These are phyloP conservation scores for Beauveria sp. DNA, from an alignment of 2,329 filamentous ascomycete species.

Conservation along the genomic window DNA sequence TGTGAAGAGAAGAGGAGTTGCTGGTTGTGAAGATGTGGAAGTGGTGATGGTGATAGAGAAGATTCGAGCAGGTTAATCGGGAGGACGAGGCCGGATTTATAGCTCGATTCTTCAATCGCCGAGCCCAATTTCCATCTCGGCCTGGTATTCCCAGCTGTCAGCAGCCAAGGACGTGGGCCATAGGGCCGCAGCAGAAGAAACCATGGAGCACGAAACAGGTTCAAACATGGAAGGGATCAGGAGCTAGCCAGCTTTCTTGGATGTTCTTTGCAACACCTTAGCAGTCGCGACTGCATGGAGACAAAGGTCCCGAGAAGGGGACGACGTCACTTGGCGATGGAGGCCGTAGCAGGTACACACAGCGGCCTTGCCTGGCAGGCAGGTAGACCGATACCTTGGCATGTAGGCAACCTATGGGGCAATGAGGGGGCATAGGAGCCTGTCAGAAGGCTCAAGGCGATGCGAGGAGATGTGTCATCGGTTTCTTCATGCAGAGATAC, in stretches of 20 bases:
- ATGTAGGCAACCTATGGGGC: not conserved
- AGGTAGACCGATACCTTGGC: not conserved
- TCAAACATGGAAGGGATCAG: slow-evolving; percentile 8
- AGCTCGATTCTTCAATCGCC: not conserved
- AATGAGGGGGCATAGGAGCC: not conserved
- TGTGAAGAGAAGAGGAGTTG: slow-evolving; percentile 1
- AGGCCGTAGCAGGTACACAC: not conserved
- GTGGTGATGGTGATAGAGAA: slow-evolving; percentile 9
- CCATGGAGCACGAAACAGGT: slow-evolving; percentile 6
- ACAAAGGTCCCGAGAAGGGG: not conserved
- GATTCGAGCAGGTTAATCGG: slow-evolving; percentile 8
- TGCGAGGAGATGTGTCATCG: slow-evolving; percentile 3
- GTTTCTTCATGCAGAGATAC: slow-evolving; percentile 5
- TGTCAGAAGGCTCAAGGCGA: not conserved
- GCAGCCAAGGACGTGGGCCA: not conserved
- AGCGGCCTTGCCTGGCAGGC: not conserved
- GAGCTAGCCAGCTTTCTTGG: not conserved
- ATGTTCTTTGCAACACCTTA: not conserved
- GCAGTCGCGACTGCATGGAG: not conserved
- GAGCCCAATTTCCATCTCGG: not conserved
- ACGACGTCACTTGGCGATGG: not conserved
- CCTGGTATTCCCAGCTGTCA: not conserved
- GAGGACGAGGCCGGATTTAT: slow-evolving; percentile 5
- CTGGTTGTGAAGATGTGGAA: slow-evolving; percentile 6
- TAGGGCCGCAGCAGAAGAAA: not conserved